A percentile compares a stretch with the other conserved stretches of the same genome.
phyloP scores from a whole-genome alignment of 2,329 filamentous ascomycete genomes.

The Phaeosphaeriaceae sp. region DNA sequence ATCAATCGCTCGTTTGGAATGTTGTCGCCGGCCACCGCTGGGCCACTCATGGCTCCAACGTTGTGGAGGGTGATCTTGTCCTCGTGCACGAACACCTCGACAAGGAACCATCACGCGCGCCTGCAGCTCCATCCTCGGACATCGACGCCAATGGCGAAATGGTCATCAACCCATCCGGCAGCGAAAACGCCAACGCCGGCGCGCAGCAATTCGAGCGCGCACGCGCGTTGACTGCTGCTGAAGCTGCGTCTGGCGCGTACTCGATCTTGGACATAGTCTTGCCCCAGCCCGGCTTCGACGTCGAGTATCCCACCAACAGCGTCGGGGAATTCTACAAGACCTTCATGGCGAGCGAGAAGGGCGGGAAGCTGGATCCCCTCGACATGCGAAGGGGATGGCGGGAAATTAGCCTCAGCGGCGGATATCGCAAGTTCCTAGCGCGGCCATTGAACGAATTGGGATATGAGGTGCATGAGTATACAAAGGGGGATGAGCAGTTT shows the following conservation, averaged over 20 bases:
- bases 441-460: conserved; percentile 69
- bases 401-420: conserved; percentile 86
- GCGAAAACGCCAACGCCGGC: conserved; percentile 61
- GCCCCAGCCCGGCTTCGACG: conserved; percentile 89
- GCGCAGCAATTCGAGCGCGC: conserved; percentile 72
- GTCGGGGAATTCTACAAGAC: conserved; percentile 83
- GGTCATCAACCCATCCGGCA: conserved; percentile 66
- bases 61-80: conserved; percentile 86
- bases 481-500: conserved; percentile 78
- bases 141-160: conserved; percentile 70
- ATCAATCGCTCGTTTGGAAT: conserved; percentile 96
- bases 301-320: conserved; percentile 83
- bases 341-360: conserved; percentile 83
- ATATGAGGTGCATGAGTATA: conserved; percentile 74
- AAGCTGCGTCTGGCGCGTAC: conserved; percentile 77
- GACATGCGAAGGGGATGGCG: conserved; percentile 86
- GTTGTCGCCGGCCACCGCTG: conserved; percentile 81
- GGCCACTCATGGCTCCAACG: conserved; percentile 73
- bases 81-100: conserved; percentile 66
- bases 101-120: conserved; percentile 47
- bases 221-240: conserved; percentile 75
- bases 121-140: conserved; percentile 31
- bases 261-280: conserved; percentile 88
- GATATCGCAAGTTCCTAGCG: conserved; percentile 85
- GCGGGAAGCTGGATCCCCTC: conserved; percentile 80